Evolutionary conservation across 73 alveolate species (phyloP).

Genomic region (Paramecium primaurelia): DNA sequence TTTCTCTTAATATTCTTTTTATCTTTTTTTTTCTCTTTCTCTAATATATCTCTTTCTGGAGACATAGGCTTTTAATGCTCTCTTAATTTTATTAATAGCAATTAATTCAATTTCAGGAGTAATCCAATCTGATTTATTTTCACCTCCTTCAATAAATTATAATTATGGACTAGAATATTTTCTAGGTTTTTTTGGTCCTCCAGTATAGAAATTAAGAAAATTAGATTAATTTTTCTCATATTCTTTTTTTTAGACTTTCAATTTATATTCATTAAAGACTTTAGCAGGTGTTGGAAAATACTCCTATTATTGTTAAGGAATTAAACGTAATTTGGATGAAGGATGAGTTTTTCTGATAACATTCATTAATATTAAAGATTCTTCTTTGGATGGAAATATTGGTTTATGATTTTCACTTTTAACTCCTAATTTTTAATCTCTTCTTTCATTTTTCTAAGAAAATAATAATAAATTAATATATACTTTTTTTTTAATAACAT

Average conservation of each 20-base stretch:
- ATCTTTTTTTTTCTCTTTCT: background rate
- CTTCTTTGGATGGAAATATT: slow-evolving; percentile 4
- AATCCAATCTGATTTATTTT: background rate
- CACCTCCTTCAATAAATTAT: background rate
- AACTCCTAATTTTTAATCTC: background rate
- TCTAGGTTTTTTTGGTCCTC: slow-evolving; percentile 7
- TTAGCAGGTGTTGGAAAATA: background rate
- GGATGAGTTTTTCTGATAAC: slow-evolving; percentile 22
- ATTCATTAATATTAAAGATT: background rate
- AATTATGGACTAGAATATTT: background rate
- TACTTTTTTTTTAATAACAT: background rate
- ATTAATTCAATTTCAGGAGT: slow-evolving; percentile 3
- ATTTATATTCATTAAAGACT: background rate
- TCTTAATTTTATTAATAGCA: slow-evolving; percentile 9
- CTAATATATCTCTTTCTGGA: background rate
- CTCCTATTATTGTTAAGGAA: background rate
- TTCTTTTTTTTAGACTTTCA: background rate
- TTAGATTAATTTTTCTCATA: background rate
- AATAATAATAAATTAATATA: background rate
- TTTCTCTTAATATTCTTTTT: background rate
- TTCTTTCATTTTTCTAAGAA: background rate
- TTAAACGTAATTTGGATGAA: background rate
- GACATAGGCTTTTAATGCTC: slow-evolving; percentile 10
- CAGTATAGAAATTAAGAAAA: background rate
- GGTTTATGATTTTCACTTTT: background rate